Percentiles rank a stretch among this genome's conserved stretches.
phyloP scores from a whole-genome alignment of 2,329 filamentous ascomycete species.

The Pseudocercospora fuligena region DNA sequence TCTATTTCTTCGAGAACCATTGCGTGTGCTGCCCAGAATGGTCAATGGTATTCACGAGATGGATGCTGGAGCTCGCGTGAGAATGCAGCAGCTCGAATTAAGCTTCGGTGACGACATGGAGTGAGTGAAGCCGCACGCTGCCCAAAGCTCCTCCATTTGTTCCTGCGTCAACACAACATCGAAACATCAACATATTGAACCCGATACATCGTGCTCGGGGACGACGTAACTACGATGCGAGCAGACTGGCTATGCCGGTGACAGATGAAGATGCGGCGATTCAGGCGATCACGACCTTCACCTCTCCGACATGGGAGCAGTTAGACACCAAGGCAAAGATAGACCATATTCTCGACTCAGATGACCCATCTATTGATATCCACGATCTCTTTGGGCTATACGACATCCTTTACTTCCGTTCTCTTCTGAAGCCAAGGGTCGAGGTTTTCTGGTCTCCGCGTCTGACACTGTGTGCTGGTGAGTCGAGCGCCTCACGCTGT shows the following conservation, averaged over 20 bases:
- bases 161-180: too few species aligned
- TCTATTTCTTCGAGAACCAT: constrained; percentile 26
- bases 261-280: constrained; percentile 50
- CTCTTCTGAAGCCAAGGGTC: constrained; percentile 46
- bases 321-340: constrained; percentile 41
- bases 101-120: constrained; percentile 1
- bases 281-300: constrained; percentile 44
- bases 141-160: not conserved
- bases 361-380: constrained; percentile 48
- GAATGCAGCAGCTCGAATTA: not conserved
- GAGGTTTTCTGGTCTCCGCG: constrained; percentile 50
- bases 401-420: constrained; percentile 50
- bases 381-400: constrained; percentile 48
- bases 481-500: not conserved
- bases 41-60: not conserved
- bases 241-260: constrained; percentile 39
- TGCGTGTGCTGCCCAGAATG: not conserved
- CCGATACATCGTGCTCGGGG: not conserved
- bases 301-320: constrained; percentile 42
- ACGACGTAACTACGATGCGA: too few species aligned
- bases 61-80: constrained; percentile 5
- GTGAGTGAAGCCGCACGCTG: not conserved
- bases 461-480: constrained; percentile 51
- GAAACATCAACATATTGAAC: not conserved
- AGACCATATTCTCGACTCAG: constrained; percentile 43